Base-by-base conservation (phyloP, 192 early-diverging fungal species). In the Coemansia sp. region DNA sequence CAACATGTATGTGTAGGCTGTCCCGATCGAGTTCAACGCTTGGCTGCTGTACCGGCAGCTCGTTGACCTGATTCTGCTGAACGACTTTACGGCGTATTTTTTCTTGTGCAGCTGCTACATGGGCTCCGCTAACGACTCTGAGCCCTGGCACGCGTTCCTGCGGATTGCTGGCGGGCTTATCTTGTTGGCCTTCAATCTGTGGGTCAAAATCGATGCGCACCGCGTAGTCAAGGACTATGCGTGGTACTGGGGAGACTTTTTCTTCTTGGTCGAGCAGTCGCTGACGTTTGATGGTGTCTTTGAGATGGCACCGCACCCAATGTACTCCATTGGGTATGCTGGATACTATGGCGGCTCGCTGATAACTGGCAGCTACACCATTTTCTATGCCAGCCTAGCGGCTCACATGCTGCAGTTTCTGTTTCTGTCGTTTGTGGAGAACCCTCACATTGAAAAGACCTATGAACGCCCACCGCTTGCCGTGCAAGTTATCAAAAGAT, bases 211-310 rank as follows among this genome's bases (percentile, higher is more conserved):
- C 51, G 97, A 99, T 75, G 95, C 94, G 29, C 93, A 95, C 59
- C 91, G 95, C 9, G 94, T 95, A 8, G 91, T 99, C 62, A 96
- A 94, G 78, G 96, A 98, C 80, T 99, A 92, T 85, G 95, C 95
- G 11, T 97, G 95, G 94, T 99, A 99, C 82, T 99, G 97, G 97
- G 97, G 97, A 62, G 95, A 98, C 77, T 99, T 99, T 74, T 99
- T 99, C 87, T 98, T 99, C 78, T 79, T 97, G 60, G 86, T 94
- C 56, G 92, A 93, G 68, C 90, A 92, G 74, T 90, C 94, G n/a
- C 82, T 94, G 41, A 95, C 92, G 0, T 93, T 96, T 78, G 91
- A 95, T 76, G 93, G 94, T 44, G 93, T 95, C 19, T 96, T 97
- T 84, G 95, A 97, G 76, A 92, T 95, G 90, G 94, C 94, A 0